These are phyloP conservation scores for Ophidiomyces ophidiicola DNA, from an alignment of 2,329 filamentous ascomycete species.

Conservation along the genomic window DNA sequence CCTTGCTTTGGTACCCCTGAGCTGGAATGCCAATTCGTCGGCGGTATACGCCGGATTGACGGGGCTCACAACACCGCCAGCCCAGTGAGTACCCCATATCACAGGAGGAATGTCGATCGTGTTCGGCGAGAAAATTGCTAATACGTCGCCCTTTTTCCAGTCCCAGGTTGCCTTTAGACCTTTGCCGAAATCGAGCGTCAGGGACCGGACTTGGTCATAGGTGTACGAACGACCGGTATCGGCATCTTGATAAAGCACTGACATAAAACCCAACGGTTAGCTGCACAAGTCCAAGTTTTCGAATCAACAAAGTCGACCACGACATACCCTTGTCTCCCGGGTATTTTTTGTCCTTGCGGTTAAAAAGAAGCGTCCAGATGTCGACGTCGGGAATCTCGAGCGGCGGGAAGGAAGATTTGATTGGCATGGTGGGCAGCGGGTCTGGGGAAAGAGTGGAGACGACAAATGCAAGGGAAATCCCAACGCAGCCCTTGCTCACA, in stretches of 20 bases:
- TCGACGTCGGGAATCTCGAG: slow-evolving; percentile 63
- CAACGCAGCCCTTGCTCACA: slow-evolving; percentile 1
- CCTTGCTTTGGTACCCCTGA: slow-evolving; percentile 64
- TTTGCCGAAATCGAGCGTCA: slow-evolving; percentile 64
- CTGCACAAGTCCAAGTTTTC: background rate
- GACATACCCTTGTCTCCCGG: slow-evolving; percentile 59
- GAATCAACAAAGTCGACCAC: background rate
- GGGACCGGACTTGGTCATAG: slow-evolving; percentile 52
- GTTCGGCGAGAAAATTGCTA: slow-evolving; percentile 75
- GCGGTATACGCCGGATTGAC: slow-evolving; percentile 80
- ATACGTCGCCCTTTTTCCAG: slow-evolving; percentile 73
- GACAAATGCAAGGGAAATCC: slow-evolving; percentile 5
- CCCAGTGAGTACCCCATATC: slow-evolving; percentile 70
- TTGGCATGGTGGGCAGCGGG: slow-evolving; percentile 47
- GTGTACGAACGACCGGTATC: slow-evolving; percentile 59
- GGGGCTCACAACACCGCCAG: slow-evolving; percentile 68
- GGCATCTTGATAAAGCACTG: slow-evolving; percentile 68
- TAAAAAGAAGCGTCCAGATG: slow-evolving; percentile 68
- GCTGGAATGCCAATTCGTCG: slow-evolving; percentile 72
- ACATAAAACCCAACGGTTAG: background rate
- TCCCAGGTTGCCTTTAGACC: slow-evolving; percentile 62
- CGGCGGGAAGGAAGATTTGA: slow-evolving; percentile 51
- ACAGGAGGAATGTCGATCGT: slow-evolving; percentile 68
- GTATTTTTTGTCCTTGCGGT: slow-evolving; percentile 52
- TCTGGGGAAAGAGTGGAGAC: background rate